Percentiles rank a stretch among this genome's conserved stretches.
phyloP scores from a whole-genome alignment of 2,329 filamentous ascomycete genomes.

The Botrytis paeoniae region DNA sequence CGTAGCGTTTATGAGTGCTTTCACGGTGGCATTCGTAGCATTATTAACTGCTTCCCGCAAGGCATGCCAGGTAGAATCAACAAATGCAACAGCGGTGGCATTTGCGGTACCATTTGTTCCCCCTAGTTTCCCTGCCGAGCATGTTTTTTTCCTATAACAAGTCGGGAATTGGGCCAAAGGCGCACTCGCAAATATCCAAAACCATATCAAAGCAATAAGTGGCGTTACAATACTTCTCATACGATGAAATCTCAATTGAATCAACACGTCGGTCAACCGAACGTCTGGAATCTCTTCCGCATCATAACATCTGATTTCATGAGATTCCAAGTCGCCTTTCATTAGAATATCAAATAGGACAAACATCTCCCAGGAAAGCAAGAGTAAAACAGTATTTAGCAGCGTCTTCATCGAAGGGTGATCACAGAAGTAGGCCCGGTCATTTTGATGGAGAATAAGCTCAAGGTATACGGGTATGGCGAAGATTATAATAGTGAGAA shows the following conservation, averaged over 20 bases:
- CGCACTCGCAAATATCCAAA: background rate
- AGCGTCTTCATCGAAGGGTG: background rate
- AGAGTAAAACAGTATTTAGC: background rate
- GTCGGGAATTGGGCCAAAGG: background rate
- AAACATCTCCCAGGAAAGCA: background rate
- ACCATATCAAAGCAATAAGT: background rate
- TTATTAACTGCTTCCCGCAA: background rate
- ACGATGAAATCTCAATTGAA: background rate
- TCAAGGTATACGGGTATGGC: too few species aligned
- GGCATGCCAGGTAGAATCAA: background rate
- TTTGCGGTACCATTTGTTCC: background rate
- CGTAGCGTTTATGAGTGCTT: background rate
- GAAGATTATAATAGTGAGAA: background rate
- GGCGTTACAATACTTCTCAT: background rate
- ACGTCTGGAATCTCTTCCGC: background rate
- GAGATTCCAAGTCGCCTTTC: rapidly evolving
- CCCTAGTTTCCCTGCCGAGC: too few species aligned
- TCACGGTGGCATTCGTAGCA: background rate
- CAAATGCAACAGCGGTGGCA: background rate
- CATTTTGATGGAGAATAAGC: background rate
- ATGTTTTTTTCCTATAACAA: background rate
- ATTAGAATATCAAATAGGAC: background rate
- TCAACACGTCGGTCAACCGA: background rate
- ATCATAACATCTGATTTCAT: background rate
- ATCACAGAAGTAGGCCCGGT: background rate